These are phyloP conservation scores for Chenopodium suecicum DNA, from an alignment of 148 eudicot genomes.

Conservation along the genomic window DNA sequence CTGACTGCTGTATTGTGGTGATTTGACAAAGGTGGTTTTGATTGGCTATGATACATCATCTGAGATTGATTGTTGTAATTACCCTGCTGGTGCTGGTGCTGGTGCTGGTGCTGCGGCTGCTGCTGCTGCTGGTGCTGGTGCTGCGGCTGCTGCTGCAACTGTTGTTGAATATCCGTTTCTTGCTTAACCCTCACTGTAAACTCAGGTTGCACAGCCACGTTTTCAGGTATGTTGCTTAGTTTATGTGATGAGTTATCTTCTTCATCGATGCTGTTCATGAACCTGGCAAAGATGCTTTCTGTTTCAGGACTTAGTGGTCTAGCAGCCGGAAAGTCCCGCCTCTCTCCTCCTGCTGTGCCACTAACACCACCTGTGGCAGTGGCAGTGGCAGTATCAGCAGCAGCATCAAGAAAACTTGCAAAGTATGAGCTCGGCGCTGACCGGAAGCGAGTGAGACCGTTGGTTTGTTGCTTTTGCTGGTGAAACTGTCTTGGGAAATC, in stretches of 20 bases:
- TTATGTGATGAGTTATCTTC: slow-evolving; percentile 23
- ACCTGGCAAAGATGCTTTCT: slow-evolving; percentile 48
- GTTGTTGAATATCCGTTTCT: slow-evolving; percentile 36
- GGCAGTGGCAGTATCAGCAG: slow-evolving; percentile 27
- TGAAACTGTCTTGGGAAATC: slow-evolving; percentile 33
- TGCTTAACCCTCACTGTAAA: slow-evolving; percentile 40
- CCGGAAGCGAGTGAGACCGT: slow-evolving; percentile 65
- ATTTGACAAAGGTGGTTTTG: slow-evolving; percentile 36
- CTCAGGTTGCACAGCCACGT: slow-evolving; percentile 32
- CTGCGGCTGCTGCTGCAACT: slow-evolving; percentile 13
- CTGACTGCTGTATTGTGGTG: slow-evolving; percentile 23
- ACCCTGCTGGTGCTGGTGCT: slow-evolving; percentile 32
- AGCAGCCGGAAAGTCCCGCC: slow-evolving; percentile 42
- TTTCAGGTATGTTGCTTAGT: slow-evolving; percentile 31
- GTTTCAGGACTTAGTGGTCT: slow-evolving; percentile 63
- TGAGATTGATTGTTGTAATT: slow-evolving; percentile 36
- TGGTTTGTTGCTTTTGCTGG: slow-evolving; percentile 48
- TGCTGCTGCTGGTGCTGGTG: background rate
- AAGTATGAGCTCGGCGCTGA: slow-evolving; percentile 95
- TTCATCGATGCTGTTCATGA: slow-evolving; percentile 39
- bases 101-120: slow-evolving; percentile 9
- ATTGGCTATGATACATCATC: slow-evolving; percentile 42
- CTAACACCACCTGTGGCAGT: slow-evolving; percentile 30
- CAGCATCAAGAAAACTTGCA: slow-evolving; percentile 46
- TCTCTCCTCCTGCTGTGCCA: slow-evolving; percentile 33